Base-by-base conservation (phyloP, 1,284 basidiomycete genomes). In the Ganoderma leucocontextum region DNA sequence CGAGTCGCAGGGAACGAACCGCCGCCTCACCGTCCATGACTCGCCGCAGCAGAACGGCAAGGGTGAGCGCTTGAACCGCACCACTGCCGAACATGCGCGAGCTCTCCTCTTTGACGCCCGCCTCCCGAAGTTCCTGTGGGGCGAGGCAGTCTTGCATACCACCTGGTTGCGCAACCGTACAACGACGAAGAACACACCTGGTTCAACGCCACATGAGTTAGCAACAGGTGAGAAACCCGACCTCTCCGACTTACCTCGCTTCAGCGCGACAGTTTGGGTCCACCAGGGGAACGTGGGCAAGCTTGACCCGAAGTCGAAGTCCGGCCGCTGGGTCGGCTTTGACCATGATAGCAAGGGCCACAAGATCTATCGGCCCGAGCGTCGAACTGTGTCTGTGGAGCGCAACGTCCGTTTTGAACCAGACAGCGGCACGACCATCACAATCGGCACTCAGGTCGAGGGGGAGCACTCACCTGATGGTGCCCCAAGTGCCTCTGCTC, bases 291-390 rank as follows among this genome's bases (percentile, higher is more conserved):
- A 72, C 68, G 17, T 13, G 0, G 63, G 68, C 10, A 83, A 84
- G 68, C 73, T 82, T 22, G 73, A 76, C 9, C 60, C 74, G 1
- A 68, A 70, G 29, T 76, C 76, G 0, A 60, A 73, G 7, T 69
- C 77, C 55, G 80, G 75, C 0, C 64, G 64, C 0, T 83, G 77
- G 64, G 62, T 83, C 1, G 81, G 82, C 0, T 75, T 75, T 49
- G 77, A 79, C 67, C 44, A 63, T 1, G 66, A 76, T 36, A 77
- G 74, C 38, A 80, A 80, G 53, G 82, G 76, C 0, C 72, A 75
- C 47, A 61, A 75, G 0, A 74, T 83, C 25, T 83, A 82, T 65
- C 83, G 80, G 79, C 77, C 79, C 2, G 66, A 64, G 9, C 75
- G 77, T n/a, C 64, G 67, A 0, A 69, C 57, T 0, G 71, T 83